Evolutionary conservation across 345 rosid genomes (phyloP).

Genomic region (Salix viminalis): DNA sequence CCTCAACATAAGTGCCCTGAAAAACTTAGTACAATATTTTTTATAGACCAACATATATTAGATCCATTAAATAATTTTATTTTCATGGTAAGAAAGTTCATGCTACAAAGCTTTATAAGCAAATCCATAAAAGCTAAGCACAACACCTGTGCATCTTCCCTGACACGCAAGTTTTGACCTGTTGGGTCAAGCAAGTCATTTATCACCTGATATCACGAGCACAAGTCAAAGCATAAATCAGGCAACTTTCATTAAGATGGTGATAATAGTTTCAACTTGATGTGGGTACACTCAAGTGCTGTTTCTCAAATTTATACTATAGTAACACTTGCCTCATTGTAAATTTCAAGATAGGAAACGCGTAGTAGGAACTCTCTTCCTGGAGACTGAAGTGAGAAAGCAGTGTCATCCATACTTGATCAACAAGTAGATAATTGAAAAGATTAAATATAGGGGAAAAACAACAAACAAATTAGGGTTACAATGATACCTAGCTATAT

Average conservation of each 20-base stretch:
- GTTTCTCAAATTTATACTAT: background rate
- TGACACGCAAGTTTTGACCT: conserved; percentile 96
- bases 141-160: conserved; percentile 97
- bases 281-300: no score
- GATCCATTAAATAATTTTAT: background rate
- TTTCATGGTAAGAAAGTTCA: background rate
- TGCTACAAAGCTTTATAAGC: background rate
- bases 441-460: background rate
- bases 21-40: background rate
- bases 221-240: conserved; percentile 13
- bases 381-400: conserved; percentile 68
- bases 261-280: background rate
- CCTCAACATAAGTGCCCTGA: conserved; percentile 99
- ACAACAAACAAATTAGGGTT: background rate
- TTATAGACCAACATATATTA: background rate
- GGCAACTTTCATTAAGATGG: background rate
- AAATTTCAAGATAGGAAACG: conserved; percentile 97
- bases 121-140: conserved; percentile 10
- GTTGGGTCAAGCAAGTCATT: conserved; percentile 99
- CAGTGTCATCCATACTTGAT: conserved; percentile 16
- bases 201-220: conserved; percentile 68
- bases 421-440: background rate
- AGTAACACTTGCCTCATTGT: conserved; percentile 73
- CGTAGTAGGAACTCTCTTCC: conserved; percentile 98
- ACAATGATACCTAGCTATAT: no score